phyloP scores from a whole-genome alignment of 2,329 filamentous ascomycete genomes.

The Trichoderma sp. region DNA sequence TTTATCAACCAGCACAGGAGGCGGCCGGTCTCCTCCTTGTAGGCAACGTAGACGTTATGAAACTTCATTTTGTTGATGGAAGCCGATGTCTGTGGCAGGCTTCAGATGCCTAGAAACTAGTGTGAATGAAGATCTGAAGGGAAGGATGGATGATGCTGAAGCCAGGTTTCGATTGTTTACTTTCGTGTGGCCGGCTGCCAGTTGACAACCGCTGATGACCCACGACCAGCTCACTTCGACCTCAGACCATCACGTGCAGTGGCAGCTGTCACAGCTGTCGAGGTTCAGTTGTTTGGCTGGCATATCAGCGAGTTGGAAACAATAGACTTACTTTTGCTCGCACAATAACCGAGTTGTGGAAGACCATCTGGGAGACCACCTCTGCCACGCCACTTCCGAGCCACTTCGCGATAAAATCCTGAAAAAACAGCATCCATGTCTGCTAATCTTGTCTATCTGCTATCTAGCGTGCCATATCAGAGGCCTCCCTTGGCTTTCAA shows the following conservation, averaged over 20 bases:
- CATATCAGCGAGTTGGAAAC: too few species aligned
- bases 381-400: background rate
- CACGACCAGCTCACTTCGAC: background rate
- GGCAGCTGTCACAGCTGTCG: background rate
- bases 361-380: too few species aligned
- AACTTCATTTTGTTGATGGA: slow-evolving; percentile 33
- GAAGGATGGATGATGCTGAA: background rate
- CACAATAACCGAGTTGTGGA: too few species aligned
- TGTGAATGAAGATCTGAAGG: background rate
- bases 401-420: background rate
- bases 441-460: slow-evolving; percentile 8
- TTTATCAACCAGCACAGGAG: slow-evolving; percentile 46
- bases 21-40: slow-evolving; percentile 45
- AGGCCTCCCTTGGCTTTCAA: slow-evolving; percentile 40
- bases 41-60: slow-evolving; percentile 42
- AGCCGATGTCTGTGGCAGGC: background rate
- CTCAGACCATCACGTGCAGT: slow-evolving; percentile 8
- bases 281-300: too few species aligned
- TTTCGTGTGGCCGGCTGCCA: background rate
- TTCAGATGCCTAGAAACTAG: background rate
- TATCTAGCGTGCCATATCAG: background rate
- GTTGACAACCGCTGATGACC: background rate
- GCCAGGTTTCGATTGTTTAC: background rate
- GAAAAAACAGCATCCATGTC: background rate
- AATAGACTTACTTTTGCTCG: too few species aligned